Conservation (phyloP, 164 flowering plant genomes). For the Litsea cubeba region DNA sequence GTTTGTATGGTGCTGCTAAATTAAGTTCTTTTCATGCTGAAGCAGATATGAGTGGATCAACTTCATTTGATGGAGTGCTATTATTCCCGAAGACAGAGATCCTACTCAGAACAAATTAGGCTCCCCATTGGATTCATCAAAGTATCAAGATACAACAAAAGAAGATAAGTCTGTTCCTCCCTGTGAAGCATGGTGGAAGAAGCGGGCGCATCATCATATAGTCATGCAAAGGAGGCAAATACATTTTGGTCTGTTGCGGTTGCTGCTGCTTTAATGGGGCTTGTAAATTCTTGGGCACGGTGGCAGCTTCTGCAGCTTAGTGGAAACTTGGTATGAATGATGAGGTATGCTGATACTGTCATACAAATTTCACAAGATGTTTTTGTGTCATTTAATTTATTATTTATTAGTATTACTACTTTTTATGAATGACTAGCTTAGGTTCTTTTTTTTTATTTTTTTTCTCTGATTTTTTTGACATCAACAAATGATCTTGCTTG, state of each 20-base stretch:
- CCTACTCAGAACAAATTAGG: slow-evolving; percentile 9
- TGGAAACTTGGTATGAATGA: slow-evolving; percentile 45
- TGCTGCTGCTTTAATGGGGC: slow-evolving; percentile 94
- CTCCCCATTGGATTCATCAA: slow-evolving; percentile 12
- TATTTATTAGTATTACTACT: background rate
- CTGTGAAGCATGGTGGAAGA: slow-evolving; percentile 94
- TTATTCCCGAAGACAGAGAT: slow-evolving; percentile 5
- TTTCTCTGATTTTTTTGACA: too few relatives aligned
- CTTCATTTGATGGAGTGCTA: slow-evolving; percentile 5
- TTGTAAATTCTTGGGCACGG: slow-evolving; percentile 84
- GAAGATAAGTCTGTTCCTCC: slow-evolving; percentile 52
- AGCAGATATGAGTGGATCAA: slow-evolving; percentile 24
- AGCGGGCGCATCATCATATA: slow-evolving; percentile 57
- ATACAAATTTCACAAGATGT: background rate
- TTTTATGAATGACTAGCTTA: background rate
- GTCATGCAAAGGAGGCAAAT: slow-evolving; percentile 79
- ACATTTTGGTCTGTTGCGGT: slow-evolving; percentile 78
- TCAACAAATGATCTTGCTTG: too few relatives aligned
- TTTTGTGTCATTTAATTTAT: background rate
- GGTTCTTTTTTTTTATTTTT: too few relatives aligned
- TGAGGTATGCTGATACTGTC: slow-evolving; percentile 43
- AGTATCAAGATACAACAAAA: slow-evolving; percentile 12
- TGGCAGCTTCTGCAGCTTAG: slow-evolving; percentile 67
- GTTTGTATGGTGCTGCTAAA: slow-evolving; percentile 30
- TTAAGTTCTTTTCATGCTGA: slow-evolving; percentile 13